Evolutionary conservation across 2,329 filamentous ascomycete species (phyloP), one percentile per base, ranked within the genome.

Genomic region (Ambrosiella xylebori): DNA sequence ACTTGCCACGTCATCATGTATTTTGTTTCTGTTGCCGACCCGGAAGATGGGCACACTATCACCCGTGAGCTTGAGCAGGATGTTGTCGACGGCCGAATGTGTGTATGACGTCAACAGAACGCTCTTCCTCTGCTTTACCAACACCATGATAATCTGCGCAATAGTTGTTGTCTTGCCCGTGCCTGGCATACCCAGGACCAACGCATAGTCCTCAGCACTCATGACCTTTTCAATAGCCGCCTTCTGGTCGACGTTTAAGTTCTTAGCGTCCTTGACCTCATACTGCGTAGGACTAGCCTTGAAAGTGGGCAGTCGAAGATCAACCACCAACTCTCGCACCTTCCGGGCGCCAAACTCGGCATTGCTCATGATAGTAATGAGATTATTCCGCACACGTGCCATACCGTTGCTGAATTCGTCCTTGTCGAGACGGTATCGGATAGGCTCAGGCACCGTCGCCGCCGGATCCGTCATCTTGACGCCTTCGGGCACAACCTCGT

Each of bases 151-250:
- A 64, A 98, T 96, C 67, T 97, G 90, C 4, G 91, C 89, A 65
- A 98, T 97, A 0, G 93, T 98, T 0, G 93, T 98, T 2, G 93
- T 98, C 70, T 98, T 98, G 59, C 93, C 93, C 0, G 93, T 98
- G 7, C 93, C 93, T 1, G 93, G 93, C 93, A 98, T 98, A 36
- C 93, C 93, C 17, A 98, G 79, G 11, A 98, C 90, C n/a, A 98
- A 76, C 7, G 93, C 91, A 69, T 97, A 98, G 71, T 98, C 90
- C 64, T 86, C 80, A 2, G 93, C 91, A 65, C 85, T 88, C 85
- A 98, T 94, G 44, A 98, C 91, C 69, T 96, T 97, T 64, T 88
- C 80, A 56, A 98, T 89, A 0, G 93, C 93, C 59, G 76, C 78
- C 65, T 78, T 82, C 69, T 98, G 93, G 66, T 97, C 93, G 8